Conservation (phyloP, 2,329 filamentous ascomycete species). For the Xylaria sp. region DNA sequence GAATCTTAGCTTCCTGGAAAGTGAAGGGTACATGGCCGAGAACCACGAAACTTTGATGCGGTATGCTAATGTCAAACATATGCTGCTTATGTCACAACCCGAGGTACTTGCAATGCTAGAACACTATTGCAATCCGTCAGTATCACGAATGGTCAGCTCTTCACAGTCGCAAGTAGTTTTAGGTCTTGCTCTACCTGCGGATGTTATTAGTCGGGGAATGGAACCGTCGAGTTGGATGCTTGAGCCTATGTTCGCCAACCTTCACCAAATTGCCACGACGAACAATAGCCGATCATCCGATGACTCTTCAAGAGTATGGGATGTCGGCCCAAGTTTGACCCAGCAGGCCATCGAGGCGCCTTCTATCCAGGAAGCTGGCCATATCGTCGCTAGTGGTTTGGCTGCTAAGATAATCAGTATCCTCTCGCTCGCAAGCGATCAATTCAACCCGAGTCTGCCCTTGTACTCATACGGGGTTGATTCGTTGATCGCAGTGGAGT, state of each 20-base stretch:
- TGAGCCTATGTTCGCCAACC: background rate
- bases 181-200: background rate
- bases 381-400: background rate
- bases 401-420: background rate
- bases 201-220: background rate
- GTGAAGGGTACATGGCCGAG: background rate
- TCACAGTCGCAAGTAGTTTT: no score
- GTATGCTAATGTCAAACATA: background rate
- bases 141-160: background rate
- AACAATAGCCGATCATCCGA: background rate
- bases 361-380: background rate
- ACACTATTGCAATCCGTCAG: background rate
- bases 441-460: background rate
- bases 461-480: background rate
- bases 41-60: background rate
- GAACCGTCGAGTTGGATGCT: background rate
- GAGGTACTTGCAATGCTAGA: background rate
- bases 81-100: background rate
- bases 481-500: conserved; percentile 2
- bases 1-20: background rate
- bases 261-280: background rate
- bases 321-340: background rate
- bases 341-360: background rate
- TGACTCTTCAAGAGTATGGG: background rate
- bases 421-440: background rate